Evolutionary conservation across 2,329 filamentous ascomycete genomes (phyloP).

Genomic region (Beauveria asiatica): DNA sequence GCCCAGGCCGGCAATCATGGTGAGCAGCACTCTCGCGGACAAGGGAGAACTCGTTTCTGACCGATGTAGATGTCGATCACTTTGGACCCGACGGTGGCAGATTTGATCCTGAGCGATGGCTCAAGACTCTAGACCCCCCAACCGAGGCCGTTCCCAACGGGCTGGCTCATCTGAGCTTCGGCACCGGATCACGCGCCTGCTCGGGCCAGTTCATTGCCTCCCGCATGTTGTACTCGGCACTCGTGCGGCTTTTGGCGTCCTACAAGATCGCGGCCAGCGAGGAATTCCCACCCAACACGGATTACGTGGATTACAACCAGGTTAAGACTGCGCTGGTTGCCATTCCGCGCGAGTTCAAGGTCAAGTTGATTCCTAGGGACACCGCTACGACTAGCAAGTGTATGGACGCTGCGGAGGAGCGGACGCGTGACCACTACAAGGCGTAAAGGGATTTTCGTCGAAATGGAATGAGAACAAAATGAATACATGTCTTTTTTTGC

Average conservation of each 20-base stretch:
- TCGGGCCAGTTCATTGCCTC: conserved; percentile 42
- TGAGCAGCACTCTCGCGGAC: conserved; percentile 16
- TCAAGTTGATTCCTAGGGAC: conserved; percentile 46
- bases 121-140: neutral
- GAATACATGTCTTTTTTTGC: no score
- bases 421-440: conserved; percentile 41
- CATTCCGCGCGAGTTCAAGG: conserved; percentile 50
- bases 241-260: conserved; percentile 38
- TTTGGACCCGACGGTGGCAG: neutral
- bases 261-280: conserved; percentile 42
- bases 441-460: conserved; percentile 18
- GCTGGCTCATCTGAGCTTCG: conserved; percentile 40
- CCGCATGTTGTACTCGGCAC: conserved; percentile 39
- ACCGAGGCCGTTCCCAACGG: conserved; percentile 22
- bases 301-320: conserved; percentile 54
- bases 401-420: conserved; percentile 30
- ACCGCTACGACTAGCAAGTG: conserved; percentile 24
- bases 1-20: conserved; percentile 46
- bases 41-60: neutral
- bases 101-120: neutral
- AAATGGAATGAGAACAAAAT: no score
- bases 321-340: conserved; percentile 52
- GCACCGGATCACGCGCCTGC: conserved; percentile 42
- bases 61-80: neutral
- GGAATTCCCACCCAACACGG: conserved; percentile 45